These are phyloP conservation scores for Musa beccarii DNA, from an alignment of 176 grass and related monocot species.

Conservation along the genomic window DNA sequence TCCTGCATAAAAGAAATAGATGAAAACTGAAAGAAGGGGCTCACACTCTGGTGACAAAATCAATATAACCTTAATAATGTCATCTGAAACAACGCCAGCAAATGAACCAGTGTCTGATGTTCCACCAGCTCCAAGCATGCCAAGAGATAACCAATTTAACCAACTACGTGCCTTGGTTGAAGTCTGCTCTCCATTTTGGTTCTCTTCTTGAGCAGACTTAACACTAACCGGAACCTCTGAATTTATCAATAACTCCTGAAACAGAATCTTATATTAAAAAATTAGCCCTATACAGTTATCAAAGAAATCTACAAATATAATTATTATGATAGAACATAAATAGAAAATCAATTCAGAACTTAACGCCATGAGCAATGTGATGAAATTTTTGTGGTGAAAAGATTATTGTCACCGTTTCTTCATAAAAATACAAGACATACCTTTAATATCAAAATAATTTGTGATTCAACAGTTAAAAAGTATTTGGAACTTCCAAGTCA, in stretches of 20 bases:
- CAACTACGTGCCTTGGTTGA: slow-evolving; percentile 51
- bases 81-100: slow-evolving; percentile 92
- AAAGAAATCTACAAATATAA: neutral
- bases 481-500: no score
- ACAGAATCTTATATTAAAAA: slow-evolving; percentile 17
- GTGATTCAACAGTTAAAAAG: no score
- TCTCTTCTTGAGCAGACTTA: slow-evolving; percentile 41
- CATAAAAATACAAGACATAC: no score
- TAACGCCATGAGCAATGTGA: no score
- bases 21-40: slow-evolving; percentile 3
- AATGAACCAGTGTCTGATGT: slow-evolving; percentile 77
- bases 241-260: slow-evolving; percentile 56
- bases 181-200: slow-evolving; percentile 46
- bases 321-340: no score
- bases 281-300: neutral
- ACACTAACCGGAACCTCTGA: slow-evolving; percentile 25
- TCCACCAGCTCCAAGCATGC: slow-evolving; percentile 98
- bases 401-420: no score
- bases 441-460: no score
- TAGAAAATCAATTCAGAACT: no score
- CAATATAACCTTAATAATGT: slow-evolving; percentile 78
- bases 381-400: no score
- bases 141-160: slow-evolving; percentile 96
- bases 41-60: slow-evolving; percentile 12
- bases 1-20: slow-evolving; percentile 49